Conservation (phyloP, 192 early-diverging fungal genomes). For the Linnemannia schmuckeri region DNA sequence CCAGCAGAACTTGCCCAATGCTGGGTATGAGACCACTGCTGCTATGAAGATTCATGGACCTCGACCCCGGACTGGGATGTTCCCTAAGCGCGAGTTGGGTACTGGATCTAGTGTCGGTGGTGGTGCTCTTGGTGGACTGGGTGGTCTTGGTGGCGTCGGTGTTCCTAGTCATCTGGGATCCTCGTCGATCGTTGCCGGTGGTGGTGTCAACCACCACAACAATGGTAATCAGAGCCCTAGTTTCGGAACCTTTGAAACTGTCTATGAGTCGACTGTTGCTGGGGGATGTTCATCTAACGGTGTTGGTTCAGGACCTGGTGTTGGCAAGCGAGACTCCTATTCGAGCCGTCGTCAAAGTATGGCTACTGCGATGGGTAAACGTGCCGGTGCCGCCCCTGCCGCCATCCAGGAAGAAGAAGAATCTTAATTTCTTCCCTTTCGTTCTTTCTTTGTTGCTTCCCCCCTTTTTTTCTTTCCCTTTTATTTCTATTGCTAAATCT, state of each 20-base stretch:
- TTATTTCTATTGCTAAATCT: background rate
- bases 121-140: slow-evolving; percentile 26
- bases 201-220: background rate
- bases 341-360: slow-evolving; percentile 52
- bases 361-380: slow-evolving; percentile 48
- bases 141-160: slow-evolving; percentile 21
- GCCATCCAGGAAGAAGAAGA: slow-evolving; percentile 57
- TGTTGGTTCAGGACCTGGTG: background rate
- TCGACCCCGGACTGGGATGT: slow-evolving; percentile 32
- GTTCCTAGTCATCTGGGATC: background rate
- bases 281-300: background rate
- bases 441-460: background rate
- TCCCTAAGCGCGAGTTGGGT: slow-evolving; percentile 42
- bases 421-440: slow-evolving; percentile 9
- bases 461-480: slow-evolving; percentile 1
- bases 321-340: slow-evolving; percentile 45
- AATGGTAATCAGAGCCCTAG: slow-evolving; percentile 18
- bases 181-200: background rate
- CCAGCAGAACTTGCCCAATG: slow-evolving; percentile 45
- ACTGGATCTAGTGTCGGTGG: slow-evolving; percentile 24
- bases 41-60: slow-evolving; percentile 49
- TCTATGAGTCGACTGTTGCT: background rate
- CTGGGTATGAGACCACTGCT: slow-evolving; percentile 50
- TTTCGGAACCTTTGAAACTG: slow-evolving; percentile 5
- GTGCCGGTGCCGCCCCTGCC: slow-evolving; percentile 40